Conservation (phyloP, 768 basidiomycete genomes). For the Lactifluus pinguis region DNA sequence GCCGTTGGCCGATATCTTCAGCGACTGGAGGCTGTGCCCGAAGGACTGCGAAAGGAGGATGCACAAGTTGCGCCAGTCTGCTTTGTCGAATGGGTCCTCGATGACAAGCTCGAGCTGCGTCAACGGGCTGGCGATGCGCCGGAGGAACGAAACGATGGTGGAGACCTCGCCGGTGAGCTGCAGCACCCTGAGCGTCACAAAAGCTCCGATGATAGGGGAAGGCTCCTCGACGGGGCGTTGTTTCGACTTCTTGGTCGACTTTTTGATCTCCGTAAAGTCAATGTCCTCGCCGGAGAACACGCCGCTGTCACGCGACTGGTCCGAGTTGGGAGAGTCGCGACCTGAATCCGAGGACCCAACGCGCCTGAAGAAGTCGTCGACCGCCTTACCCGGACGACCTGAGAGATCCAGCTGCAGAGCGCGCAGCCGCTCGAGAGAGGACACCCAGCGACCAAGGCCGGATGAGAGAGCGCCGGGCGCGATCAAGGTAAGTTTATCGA, state of each 20-base stretch:
- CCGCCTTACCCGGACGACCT: conserved; percentile 53
- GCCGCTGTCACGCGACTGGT: conserved; percentile 62
- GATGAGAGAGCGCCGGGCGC: conserved; percentile 68
- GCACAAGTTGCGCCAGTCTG: conserved; percentile 70
- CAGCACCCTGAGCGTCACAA: conserved; percentile 48
- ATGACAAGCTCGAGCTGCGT: conserved; percentile 65
- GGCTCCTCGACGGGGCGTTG: conserved; percentile 35
- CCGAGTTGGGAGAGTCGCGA: conserved; percentile 59
- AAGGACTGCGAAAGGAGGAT: conserved; percentile 55
- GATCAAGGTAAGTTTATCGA: conserved; percentile 56
- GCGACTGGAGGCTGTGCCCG: conserved; percentile 45
- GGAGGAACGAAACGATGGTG: conserved; percentile 64
- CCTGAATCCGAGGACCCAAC: conserved; percentile 50
- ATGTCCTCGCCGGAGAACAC: conserved; percentile 71
- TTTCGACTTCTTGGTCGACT: conserved; percentile 49
- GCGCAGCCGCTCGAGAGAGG: conserved; percentile 52
- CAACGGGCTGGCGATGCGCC: conserved; percentile 56
- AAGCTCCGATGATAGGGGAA: conserved; percentile 45
- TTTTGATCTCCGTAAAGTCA: conserved; percentile 68
- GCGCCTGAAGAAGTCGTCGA: conserved; percentile 78
- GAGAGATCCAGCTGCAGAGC: conserved; percentile 64
- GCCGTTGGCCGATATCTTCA: conserved; percentile 56
- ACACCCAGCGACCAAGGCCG: conserved; percentile 67
- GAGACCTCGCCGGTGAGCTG: conserved; percentile 62
- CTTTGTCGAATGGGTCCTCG: conserved; percentile 67